These are phyloP conservation scores for Volvox reticuliferus DNA, from an alignment of 139 green algal species.

Conservation along the genomic window DNA sequence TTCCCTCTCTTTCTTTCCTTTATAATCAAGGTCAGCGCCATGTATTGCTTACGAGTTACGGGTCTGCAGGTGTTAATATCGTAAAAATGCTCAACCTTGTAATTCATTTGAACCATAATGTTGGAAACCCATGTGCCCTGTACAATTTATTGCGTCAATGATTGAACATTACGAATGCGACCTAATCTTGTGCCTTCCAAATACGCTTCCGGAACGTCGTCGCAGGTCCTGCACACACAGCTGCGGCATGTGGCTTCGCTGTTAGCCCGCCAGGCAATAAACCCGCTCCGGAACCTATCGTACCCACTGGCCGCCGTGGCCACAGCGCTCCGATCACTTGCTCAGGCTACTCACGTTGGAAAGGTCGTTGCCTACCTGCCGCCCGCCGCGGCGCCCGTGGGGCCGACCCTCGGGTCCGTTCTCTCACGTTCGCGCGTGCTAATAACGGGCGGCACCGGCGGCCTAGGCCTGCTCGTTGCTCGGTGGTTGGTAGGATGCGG, in stretches of 20 bases:
- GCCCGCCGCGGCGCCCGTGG: background rate
- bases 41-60: no score
- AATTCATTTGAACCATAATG: no score
- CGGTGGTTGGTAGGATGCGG: slow-evolving; percentile 60
- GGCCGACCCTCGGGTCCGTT: background rate
- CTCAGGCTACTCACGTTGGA: slow-evolving; percentile 72
- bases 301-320: slow-evolving; percentile 63
- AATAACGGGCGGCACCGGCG: slow-evolving; percentile 71
- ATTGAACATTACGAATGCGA: no score
- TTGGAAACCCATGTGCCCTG: no score
- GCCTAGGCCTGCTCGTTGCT: slow-evolving; percentile 71
- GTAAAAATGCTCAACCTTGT: no score
- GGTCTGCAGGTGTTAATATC: no score
- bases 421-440: slow-evolving; percentile 46
- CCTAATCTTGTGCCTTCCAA: no score
- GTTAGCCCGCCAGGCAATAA: slow-evolving; percentile 50
- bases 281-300: slow-evolving; percentile 50
- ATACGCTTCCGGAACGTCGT: no score
- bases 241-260: slow-evolving; percentile 52
- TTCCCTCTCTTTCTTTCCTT: no score
- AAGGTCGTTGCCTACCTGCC: slow-evolving; percentile 68
- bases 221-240: slow-evolving; percentile 53
- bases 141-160: no score
- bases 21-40: no score
- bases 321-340: slow-evolving; percentile 71